These are phyloP conservation scores for Fusarium virguliforme DNA, from an alignment of 2,329 filamentous ascomycete species.

Conservation along the genomic window DNA sequence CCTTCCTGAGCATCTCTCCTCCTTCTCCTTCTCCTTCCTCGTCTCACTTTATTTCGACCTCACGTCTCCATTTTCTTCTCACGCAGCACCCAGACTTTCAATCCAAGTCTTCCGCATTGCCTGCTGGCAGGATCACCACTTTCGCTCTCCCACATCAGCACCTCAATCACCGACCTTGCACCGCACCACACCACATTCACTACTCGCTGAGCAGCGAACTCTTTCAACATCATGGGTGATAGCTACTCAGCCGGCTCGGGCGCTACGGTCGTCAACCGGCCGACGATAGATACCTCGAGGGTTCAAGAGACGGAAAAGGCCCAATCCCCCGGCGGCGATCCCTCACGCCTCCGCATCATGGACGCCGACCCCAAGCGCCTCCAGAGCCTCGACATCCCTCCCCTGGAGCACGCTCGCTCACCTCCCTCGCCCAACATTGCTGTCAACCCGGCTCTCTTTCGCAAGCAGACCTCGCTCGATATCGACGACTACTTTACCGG, in stretches of 20 bases:
- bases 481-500: slow-evolving; percentile 76
- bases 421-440: slow-evolving; percentile 52
- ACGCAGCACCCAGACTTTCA: slow-evolving; percentile 2
- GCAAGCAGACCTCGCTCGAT: slow-evolving; percentile 60
- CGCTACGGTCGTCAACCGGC: slow-evolving; percentile 37
- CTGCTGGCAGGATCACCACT: slow-evolving; percentile 48
- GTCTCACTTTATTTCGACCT: not conserved
- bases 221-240: slow-evolving; percentile 45
- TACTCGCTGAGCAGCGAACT: not conserved
- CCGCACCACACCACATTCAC: not conserved
- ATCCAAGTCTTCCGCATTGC: slow-evolving; percentile 16
- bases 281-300: slow-evolving; percentile 39
- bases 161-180: slow-evolving; percentile 12
- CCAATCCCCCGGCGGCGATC: slow-evolving; percentile 21
- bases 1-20: slow-evolving; percentile 7
- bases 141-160: not conserved
- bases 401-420: slow-evolving; percentile 52
- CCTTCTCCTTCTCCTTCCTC: slow-evolving; percentile 3
- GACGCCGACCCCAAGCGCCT: slow-evolving; percentile 43
- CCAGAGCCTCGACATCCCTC: slow-evolving; percentile 50
- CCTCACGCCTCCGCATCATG: slow-evolving; percentile 34
- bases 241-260: slow-evolving; percentile 38
- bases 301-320: slow-evolving; percentile 22
- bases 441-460: slow-evolving; percentile 53
- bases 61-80: not conserved